These are phyloP conservation scores for Pouteria campechiana DNA, from an alignment of 179 eudicot genomes.

Conservation along the genomic window DNA sequence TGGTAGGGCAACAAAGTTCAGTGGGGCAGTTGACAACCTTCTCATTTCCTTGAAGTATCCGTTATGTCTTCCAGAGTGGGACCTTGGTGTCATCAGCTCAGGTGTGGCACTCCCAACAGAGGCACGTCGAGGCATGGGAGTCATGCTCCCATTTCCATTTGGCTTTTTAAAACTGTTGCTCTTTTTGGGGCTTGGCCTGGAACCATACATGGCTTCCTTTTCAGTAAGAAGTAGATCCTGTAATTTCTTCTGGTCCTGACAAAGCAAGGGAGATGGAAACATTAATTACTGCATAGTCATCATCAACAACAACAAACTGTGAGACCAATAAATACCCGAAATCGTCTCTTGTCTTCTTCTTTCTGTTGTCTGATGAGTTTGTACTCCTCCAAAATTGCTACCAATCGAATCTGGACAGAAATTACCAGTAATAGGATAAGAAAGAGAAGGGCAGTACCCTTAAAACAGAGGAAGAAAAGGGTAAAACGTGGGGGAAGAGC, in stretches of 20 bases:
- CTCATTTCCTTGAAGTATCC: conserved; percentile 57
- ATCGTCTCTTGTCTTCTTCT: conserved; percentile 50
- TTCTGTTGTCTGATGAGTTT: conserved; percentile 42
- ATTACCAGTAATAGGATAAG: background rate
- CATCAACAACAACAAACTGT: background rate
- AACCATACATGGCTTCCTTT: conserved; percentile 54
- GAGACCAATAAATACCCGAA: conserved; percentile 31
- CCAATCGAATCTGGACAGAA: conserved; percentile 43
- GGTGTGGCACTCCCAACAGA: conserved; percentile 30
- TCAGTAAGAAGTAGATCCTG: conserved; percentile 49
- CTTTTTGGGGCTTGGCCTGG: conserved; percentile 61
- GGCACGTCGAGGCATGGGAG: conserved; percentile 50
- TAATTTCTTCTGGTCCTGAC: conserved; percentile 65
- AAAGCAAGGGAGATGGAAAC: background rate
- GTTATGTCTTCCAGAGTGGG: conserved; percentile 39
- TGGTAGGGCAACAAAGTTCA: conserved; percentile 48
- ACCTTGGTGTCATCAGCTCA: conserved; percentile 47
- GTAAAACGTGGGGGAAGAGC: background rate
- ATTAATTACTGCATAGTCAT: background rate
- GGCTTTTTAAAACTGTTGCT: conserved; percentile 47
- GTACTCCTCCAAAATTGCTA: conserved; percentile 55
- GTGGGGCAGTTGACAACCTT: conserved; percentile 46
- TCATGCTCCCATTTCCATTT: conserved; percentile 48
- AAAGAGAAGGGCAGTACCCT: background rate
- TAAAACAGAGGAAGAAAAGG: background rate